These are phyloP conservation scores for Tagetes patula DNA, from an alignment of 129 eudicot species.

Conservation along the genomic window DNA sequence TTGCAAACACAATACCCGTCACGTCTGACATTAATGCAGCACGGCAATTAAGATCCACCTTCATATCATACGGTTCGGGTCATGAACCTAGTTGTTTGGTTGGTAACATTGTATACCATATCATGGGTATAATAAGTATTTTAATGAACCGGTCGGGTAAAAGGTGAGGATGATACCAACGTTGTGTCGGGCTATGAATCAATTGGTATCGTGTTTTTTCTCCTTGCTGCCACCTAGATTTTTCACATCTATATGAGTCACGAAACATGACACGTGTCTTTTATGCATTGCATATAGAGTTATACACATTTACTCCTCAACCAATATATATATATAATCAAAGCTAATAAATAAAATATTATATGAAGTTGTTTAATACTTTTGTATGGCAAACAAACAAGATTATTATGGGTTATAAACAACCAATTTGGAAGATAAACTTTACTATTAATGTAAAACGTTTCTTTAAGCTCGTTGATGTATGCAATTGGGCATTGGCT, in stretches of 20 bases:
- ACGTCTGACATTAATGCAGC: too few species aligned
- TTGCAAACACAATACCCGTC: too few species aligned
- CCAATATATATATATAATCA: background rate
- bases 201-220: background rate
- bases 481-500: too few species aligned
- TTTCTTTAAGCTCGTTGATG: too few species aligned
- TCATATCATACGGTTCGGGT: too few species aligned
- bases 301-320: background rate
- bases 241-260: background rate
- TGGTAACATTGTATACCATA: background rate
- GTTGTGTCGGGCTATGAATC: conserved; percentile 11
- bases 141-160: background rate
- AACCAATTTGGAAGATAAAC: too few species aligned
- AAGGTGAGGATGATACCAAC: background rate
- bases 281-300: background rate
- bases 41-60: too few species aligned
- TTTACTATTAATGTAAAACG: too few species aligned
- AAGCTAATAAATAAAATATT: too few species aligned
- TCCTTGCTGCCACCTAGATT: conserved; percentile 11
- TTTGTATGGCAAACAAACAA: background rate
- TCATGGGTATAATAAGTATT: background rate
- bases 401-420: background rate
- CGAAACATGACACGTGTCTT: conserved; percentile 4
- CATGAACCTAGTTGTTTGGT: too few species aligned
- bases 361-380: background rate